A percentile compares a stretch with the other conserved stretches of the same genome.
phyloP scores from a whole-genome alignment of 495 filamentous ascomycete species.

The Schizothecium vesticola region DNA sequence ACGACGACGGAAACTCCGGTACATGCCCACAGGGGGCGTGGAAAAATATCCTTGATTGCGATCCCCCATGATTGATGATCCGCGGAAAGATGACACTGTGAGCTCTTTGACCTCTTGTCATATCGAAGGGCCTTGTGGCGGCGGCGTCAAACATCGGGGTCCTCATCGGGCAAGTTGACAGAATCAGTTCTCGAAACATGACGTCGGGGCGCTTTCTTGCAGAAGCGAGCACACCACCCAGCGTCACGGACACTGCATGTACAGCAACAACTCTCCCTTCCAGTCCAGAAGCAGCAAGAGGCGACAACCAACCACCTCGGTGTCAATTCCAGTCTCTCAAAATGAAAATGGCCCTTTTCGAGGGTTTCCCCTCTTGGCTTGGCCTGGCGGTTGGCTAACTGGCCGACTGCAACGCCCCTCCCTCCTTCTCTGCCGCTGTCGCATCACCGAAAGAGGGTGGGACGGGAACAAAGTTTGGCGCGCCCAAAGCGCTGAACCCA shows the following conservation, averaged over 20 bases:
- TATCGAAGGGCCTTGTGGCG: neutral
- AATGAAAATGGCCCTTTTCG: neutral
- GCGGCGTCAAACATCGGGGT: neutral
- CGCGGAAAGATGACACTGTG: neutral
- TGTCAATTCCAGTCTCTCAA: neutral
- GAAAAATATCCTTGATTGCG: neutral
- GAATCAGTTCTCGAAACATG: neutral
- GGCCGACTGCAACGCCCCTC: neutral
- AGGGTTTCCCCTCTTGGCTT: neutral
- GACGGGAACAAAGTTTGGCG: conserved; percentile 12
- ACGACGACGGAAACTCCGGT: neutral
- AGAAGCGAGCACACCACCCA: conserved; percentile 12
- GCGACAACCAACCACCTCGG: neutral
- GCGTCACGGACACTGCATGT: neutral
- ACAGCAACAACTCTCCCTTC: neutral
- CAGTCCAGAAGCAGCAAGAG: neutral
- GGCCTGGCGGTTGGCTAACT: neutral
- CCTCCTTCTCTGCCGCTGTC: conserved; percentile 18
- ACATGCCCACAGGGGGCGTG: neutral
- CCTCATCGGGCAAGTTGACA: neutral
- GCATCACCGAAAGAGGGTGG: conserved; percentile 13
- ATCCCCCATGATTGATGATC: neutral
- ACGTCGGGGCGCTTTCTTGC: conserved; percentile 11
- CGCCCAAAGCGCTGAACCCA: conserved; percentile 26
- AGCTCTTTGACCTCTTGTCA: conserved; percentile 12